Evolutionary conservation across 2,329 filamentous ascomycete genomes (phyloP), one percentile per base, ranked within the genome.

Genomic region (Fusarium citri): DNA sequence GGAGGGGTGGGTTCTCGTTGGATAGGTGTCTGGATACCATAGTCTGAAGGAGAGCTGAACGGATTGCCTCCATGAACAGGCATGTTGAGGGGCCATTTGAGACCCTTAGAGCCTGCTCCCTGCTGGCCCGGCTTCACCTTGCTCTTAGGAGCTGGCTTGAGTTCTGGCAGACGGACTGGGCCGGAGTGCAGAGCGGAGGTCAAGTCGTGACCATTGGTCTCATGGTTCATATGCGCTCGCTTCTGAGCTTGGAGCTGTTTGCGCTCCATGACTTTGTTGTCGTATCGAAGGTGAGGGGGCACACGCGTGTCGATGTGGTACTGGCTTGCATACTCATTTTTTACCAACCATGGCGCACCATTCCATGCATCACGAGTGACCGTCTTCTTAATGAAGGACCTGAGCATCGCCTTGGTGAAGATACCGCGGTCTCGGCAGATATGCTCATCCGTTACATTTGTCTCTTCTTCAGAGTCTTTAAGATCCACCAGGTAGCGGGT

Each of bases 311-410:
- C 91, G 68, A 99, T 96, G 67, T 93, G 91, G 79, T 96, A 97
- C 68, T 91, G 87, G 47, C 89, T 88, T 2, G 96, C 96, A 63
- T 97, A 90, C 56, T 94, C 90, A 37, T 92, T 87, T 81, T 97
- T 98, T 20, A 98, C 95, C 58, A 97, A 83, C 96, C 96, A 99
- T 0, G 96, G 95, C 1, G 96, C 96, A n/a, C 95, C 95, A 65
- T 90, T 95, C 94, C 94, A 98, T 6, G 94, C 89, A 76, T 98
- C 96, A 66, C 95, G 86, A 3, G 91, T 92, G n/a, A 98, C 92
- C 1, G 94, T 96, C 80, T 97, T 94, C 78, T 97, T 97, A 69
- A 99, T 93, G 72, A 98, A 99, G 8, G 94, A 94, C 34, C 95
- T 90, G 42, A 99, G 85, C 79, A 98, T 94, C 50, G 94, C 91